Evolutionary conservation across 345 rosid species (phyloP).

Genomic region (rapeseed (Brassica napus)): Da-Ae NC_063436.1:7764001-7764500

Average conservation of each 20-base stretch:
- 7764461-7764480: conserved; percentile 11
- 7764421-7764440: conserved; percentile 14
- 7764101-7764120: conserved; percentile 3
- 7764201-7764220: conserved; percentile 29
- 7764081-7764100: conserved; percentile 8
- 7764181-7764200: conserved; percentile 10
- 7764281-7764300: conserved; percentile 1
- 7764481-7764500: conserved; percentile 20
- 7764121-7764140: conserved; percentile 4
- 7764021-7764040: neutral
- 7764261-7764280: neutral
- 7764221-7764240: conserved; percentile 14
- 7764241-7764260: conserved; percentile 28
- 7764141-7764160: conserved; percentile 20
- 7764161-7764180: conserved; percentile 27
- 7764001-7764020: conserved; percentile 13
- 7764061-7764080: neutral
- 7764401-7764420: neutral
- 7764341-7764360: too few species aligned
- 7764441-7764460: conserved; percentile 14
- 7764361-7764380: too few species aligned
- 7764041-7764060: neutral
- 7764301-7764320: neutral
- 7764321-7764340: neutral
- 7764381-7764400: neutral